Conservation (phyloP, 202 grass and related monocot genomes). For the Setaria italica region DNA sequence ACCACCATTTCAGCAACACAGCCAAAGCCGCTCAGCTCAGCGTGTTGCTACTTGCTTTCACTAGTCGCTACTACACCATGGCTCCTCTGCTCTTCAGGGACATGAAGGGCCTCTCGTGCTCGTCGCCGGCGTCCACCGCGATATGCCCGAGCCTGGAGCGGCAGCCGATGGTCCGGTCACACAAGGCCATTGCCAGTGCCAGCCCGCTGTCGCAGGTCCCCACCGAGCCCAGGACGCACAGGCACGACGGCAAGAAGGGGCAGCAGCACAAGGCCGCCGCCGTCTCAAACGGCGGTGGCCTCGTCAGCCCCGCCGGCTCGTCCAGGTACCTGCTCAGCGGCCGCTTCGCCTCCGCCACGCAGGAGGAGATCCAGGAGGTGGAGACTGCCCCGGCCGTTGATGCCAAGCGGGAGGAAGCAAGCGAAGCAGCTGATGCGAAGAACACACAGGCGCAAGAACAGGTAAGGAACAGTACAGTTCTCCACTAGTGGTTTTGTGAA, state of each 20-base stretch:
- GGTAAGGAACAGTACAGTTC: slow-evolving; percentile 19
- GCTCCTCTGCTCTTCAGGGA: slow-evolving; percentile 65
- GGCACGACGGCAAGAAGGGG: slow-evolving; percentile 51
- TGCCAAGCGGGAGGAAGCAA: slow-evolving; percentile 38
- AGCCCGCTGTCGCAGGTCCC: slow-evolving; percentile 37
- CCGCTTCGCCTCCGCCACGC: background rate
- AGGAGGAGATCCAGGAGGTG: slow-evolving; percentile 60
- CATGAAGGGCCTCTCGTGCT: slow-evolving; percentile 70
- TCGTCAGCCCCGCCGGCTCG: slow-evolving; percentile 61
- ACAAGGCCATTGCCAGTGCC: slow-evolving; percentile 40
- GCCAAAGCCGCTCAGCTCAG: slow-evolving; percentile 20
- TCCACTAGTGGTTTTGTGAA: background rate
- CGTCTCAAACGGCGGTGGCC: slow-evolving; percentile 18
- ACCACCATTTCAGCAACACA: slow-evolving; percentile 21
- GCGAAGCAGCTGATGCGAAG: slow-evolving; percentile 35
- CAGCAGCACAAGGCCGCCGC: slow-evolving; percentile 39
- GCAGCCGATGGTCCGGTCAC: slow-evolving; percentile 60
- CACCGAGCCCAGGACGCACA: slow-evolving; percentile 37
- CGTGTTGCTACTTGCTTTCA: background rate
- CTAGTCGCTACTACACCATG: slow-evolving; percentile 21
- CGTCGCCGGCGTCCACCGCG: slow-evolving; percentile 66
- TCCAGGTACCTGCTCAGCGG: slow-evolving; percentile 61
- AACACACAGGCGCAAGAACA: slow-evolving; percentile 45
- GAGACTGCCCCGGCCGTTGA: slow-evolving; percentile 28
- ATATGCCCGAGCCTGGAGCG: slow-evolving; percentile 75